Base-by-base conservation (phyloP, 169 alveolate genomes). In the Theileria annulata region DNA sequence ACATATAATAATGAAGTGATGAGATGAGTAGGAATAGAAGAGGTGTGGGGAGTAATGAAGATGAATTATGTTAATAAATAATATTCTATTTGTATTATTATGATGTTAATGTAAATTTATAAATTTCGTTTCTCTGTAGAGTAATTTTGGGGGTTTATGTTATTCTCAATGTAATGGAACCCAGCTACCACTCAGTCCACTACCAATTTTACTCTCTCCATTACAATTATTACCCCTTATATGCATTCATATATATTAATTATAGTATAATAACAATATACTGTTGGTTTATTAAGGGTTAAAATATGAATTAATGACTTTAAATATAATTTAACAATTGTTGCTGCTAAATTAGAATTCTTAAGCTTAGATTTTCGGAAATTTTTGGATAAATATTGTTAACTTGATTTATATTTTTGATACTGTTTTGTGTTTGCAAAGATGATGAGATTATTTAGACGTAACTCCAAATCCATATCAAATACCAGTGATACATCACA, bases 401-500 rank as follows among this genome's bases (percentile, higher is more conserved):
- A 42, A 42, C 13, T 42, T 1, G 6, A 17, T 3, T 42, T 42
- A 42, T 42, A 10, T 42, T 42, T 42, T 12, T 42, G 13, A 42
- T 42, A 42, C 15, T 42, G 51, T 3, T 8, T 42, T 42, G 51
- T 1, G 13, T 42, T 42, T 42, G 51, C 13, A 3, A 17, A 42
- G 51, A 62, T 62, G 71, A 62, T 62, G 71, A 23, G 71, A 62
- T 21, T 62, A 21, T 62, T 62, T 47, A 62, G 71, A 6, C 71
- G 71, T 5, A 42, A 21, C 71, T 23, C 31, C 71, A n/a, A 62
- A 62, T 9, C 23, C 37, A 27, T 28, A n/a, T 23, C 31, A 0
- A 17, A 21, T 15, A 6, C 71, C 49, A 21, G 71, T 37, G 71
- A 42, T 42, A 1, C 51, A 42, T 42, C 51, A 42, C 51, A 3